phyloP scores from a whole-genome alignment of 1,139 yeast species.

The Sugiyamaella japonica region DNA sequence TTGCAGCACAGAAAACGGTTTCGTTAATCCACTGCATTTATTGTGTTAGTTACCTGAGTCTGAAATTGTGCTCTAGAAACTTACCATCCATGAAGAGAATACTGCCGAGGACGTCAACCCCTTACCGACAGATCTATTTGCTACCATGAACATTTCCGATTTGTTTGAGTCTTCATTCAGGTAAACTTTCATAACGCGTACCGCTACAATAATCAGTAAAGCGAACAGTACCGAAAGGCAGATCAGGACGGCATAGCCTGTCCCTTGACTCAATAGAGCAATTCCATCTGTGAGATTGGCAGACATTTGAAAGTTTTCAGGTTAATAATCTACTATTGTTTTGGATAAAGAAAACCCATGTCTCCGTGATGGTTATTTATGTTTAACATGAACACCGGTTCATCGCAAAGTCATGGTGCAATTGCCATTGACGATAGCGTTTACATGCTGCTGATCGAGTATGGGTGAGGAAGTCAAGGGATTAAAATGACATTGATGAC shows the following conservation, averaged over 20 bases:
- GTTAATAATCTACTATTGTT: no score
- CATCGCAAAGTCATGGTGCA: background rate
- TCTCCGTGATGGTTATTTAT: background rate
- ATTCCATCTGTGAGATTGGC: conserved; percentile 17
- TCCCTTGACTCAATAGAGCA: conserved; percentile 44
- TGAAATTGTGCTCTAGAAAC: conserved; percentile 32
- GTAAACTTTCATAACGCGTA: conserved; percentile 49
- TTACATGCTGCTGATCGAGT: background rate
- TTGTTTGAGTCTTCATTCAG: conserved; percentile 51
- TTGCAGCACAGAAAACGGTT: conserved; percentile 66
- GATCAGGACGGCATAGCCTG: conserved; percentile 54
- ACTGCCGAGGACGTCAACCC: conserved; percentile 83
- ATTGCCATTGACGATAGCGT: background rate
- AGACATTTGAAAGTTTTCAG: background rate
- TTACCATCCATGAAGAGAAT: conserved; percentile 92
- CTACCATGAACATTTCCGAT: conserved; percentile 87
- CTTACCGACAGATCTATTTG: conserved; percentile 78
- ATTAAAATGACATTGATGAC: background rate
- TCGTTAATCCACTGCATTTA: conserved; percentile 83
- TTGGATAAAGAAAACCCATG: no score
- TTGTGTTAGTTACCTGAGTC: conserved; percentile 50
- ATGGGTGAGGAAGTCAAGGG: background rate
- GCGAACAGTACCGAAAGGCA: conserved; percentile 55
- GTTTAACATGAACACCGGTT: background rate
- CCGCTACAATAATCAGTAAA: conserved; percentile 50